phyloP scores from a whole-genome alignment of 2,329 filamentous ascomycete species.

The Botrytis paeoniae region DNA sequence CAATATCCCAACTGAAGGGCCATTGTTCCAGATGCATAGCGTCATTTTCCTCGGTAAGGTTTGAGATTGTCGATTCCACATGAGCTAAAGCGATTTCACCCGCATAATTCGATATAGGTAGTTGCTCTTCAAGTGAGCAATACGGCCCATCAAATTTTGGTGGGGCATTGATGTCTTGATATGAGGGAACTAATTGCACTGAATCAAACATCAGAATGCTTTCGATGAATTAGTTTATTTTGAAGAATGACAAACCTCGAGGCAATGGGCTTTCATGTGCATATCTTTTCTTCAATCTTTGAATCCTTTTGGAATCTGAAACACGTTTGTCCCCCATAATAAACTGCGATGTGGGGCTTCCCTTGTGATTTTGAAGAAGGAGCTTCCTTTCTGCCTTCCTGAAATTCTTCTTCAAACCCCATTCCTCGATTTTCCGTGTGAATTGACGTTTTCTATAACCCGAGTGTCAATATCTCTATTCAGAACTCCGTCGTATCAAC shows the following conservation, averaged over 20 bases:
- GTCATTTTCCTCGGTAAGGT: neutral
- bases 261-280: neutral
- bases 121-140: neutral
- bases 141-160: neutral
- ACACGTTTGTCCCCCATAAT: neutral
- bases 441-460: conserved; percentile 5
- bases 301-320: neutral
- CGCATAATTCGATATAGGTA: neutral
- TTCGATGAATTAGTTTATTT: neutral
- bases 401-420: conserved; percentile 12
- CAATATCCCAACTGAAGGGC: neutral
- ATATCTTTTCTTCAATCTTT: conserved; percentile 2
- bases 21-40: neutral
- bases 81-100: neutral
- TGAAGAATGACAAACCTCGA: neutral
- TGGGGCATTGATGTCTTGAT: neutral
- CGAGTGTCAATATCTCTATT: neutral
- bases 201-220: neutral
- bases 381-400: neutral
- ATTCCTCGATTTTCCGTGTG: conserved; percentile 4
- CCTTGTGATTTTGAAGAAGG: neutral
- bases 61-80: too few relatives aligned
- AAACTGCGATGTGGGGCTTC: too few relatives aligned
- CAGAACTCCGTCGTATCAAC: fast-evolving
- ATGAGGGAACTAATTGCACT: neutral